Base-by-base conservation (phyloP, 441 rosid genomes). In the Raphanus hybrid region DNA sequence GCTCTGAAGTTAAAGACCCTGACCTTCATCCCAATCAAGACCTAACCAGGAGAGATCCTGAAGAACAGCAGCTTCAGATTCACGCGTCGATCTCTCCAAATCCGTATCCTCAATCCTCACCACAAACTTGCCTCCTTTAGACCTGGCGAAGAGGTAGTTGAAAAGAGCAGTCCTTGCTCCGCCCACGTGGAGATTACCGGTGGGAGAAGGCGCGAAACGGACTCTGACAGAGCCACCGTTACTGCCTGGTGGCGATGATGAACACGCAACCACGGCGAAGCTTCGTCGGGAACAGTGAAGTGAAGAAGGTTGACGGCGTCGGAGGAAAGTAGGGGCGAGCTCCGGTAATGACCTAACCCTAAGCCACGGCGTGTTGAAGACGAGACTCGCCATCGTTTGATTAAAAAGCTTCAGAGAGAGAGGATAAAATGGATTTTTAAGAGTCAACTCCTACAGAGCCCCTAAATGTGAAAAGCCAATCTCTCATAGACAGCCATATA, bases 101-200 rank as follows among this genome's bases (percentile, higher is more conserved):
- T 95, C 98, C 15, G 99, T 95, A 37, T 95, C 99, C 81, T 95
- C 98, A 14, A 93, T 89, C 77, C 99, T 88, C 84, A 95, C 75
- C 77, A 93, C 91, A 81, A 93, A 91, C 59, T 89, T 95, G 7
- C 98, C 99, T 55, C 95, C 97, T 79, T 89, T 90, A 15, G 98
- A 88, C 90, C 98, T 92, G 15, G 98, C 96, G 74, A 95, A 95
- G 64, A 93, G 84, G 85, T 91, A 95, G 80, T 95, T 95, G 83
- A 93, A 95, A 27, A 95, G 98, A 67, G 99, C 99, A 74, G 99
- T 93, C 76, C 99, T 87, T 61, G 98, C 99, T 64, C 99, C 97
- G 12, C 99, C 98, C 29, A 95, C 99, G 64, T 93, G 99, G 57
- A 92, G 94, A 77, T 95, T 92, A 2, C 99, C 98, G 43, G 99